Percentiles rank a stretch among this genome's conserved stretches.
These are phyloP conservation scores for Colletotrichum acutatum DNA, from an alignment of 2,329 filamentous ascomycete genomes.

Conservation along the genomic window DNA sequence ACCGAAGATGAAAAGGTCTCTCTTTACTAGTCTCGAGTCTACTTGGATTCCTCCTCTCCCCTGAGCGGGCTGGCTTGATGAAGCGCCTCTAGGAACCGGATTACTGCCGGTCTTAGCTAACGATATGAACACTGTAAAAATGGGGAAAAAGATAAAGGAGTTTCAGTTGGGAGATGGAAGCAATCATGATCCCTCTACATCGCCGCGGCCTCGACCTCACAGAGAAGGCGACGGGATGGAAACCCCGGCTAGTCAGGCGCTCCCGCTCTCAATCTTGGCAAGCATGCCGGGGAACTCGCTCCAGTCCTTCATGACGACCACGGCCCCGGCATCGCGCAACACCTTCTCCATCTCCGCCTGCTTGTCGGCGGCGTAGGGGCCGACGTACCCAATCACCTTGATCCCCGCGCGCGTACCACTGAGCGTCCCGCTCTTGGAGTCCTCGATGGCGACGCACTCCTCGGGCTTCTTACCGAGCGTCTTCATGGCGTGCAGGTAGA, in stretches of 20 bases:
- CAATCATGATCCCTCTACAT: background rate
- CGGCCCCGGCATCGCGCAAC: conserved; percentile 70
- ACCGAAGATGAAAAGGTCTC: conserved; percentile 44
- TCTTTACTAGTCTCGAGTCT: background rate
- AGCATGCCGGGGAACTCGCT: conserved; percentile 62
- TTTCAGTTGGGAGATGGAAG: background rate
- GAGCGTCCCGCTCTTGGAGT: conserved; percentile 86
- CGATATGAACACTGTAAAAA: background rate
- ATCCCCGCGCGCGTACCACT: conserved; percentile 81
- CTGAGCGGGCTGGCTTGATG: background rate
- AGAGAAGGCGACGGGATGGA: conserved; percentile 25
- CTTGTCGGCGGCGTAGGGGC: conserved; percentile 74
- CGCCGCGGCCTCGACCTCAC: background rate
- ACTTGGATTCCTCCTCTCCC: background rate
- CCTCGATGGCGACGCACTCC: conserved; percentile 86
- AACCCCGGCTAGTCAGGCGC: conserved; percentile 35
- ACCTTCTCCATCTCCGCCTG: conserved; percentile 73
- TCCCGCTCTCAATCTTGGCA: conserved; percentile 50
- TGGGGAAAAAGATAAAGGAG: background rate
- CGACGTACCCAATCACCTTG: conserved; percentile 85
- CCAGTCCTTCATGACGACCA: conserved; percentile 71
- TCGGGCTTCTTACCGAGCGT: conserved; percentile 75
- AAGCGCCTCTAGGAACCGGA: conserved; percentile 2
- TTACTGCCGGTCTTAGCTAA: background rate
- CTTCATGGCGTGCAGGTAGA: conserved; percentile 84